Evolutionary conservation across 2,329 filamentous ascomycete genomes (phyloP), one percentile per base, ranked within the genome.

Genomic region (Trichoderma asperellum): DNA sequence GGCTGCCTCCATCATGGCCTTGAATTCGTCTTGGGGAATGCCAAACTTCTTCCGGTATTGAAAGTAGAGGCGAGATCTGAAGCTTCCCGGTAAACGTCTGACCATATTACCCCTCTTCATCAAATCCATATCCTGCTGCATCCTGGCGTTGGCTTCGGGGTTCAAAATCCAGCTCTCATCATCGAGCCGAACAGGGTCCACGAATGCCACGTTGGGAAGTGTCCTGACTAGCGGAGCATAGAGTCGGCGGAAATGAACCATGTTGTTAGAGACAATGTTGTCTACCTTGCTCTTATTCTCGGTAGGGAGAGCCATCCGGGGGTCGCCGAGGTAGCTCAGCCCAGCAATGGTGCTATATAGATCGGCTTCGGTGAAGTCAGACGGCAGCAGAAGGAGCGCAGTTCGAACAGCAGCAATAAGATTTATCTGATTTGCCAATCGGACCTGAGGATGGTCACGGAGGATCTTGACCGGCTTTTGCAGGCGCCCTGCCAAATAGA

Each of bases 391-490:
- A 0, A 99, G 86, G 1, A 99, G 86, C 0, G 96, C 93, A 4
- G 94, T 95, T 69, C 96, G 92, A 5, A 98, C 85, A 2, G 96
- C 96, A 10, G 95, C 95, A 55, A 98, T 87, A 21, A 99, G 87
- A 78, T 99, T 99, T 79, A 96, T 91, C 80, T 99, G 96, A 79
- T 99, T 98, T 5, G 95, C 93, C 37, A 98, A 88, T 37, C 96
- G 92, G 52, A 99, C 94, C 61, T 90, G 90, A 0, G 96, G 93
- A 76, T 99, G 93, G 78, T 99, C 96, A 62, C 94, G 91, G 21
- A 99, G 87, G 73, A 99, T 98, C 83, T 99, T 98, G 80, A 97
- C 96, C 1, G 96, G 96, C 79, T 99, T 99, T 73, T 99, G 96
- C 64, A 99, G 86, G 40, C 96, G 92, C 4, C 96, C 96, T 6